Percentiles rank a stretch among this genome's conserved stretches.
These are phyloP conservation scores for Cladosporium austrohemisphaericum DNA, from an alignment of 2,329 filamentous ascomycete species.

Conservation along the genomic window DNA sequence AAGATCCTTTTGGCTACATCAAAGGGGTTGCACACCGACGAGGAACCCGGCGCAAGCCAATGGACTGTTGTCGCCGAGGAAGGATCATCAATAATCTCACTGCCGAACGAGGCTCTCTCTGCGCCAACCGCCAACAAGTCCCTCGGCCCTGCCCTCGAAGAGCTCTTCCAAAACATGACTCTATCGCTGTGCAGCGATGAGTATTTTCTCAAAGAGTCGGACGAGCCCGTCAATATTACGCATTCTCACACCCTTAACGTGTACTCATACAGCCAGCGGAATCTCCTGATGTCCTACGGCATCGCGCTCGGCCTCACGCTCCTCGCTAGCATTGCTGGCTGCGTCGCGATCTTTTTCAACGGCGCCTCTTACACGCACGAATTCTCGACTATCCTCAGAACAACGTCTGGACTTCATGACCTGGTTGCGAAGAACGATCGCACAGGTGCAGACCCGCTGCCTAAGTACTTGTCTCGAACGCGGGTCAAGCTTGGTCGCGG, in stretches of 20 bases:
- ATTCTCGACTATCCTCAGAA: constrained; percentile 23
- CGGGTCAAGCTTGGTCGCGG: background rate
- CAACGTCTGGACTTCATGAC: background rate
- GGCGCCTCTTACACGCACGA: constrained; percentile 18
- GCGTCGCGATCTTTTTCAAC: constrained; percentile 11
- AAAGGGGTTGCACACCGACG: no score
- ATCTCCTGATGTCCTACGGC: constrained; percentile 21
- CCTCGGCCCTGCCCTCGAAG: constrained; percentile 5
- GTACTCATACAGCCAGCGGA: constrained; percentile 18
- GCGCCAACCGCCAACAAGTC: constrained; percentile 4
- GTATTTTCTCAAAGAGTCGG: constrained; percentile 1
- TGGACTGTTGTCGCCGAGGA: background rate
- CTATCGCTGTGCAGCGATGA: constrained; percentile 18
- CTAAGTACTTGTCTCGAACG: constrained; percentile 1
- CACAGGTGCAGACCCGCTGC: constrained; percentile 6
- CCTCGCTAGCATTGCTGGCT: constrained; percentile 14
- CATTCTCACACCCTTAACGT: constrained; percentile 16
- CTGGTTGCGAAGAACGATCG: constrained; percentile 2
- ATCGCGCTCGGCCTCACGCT: constrained; percentile 16
- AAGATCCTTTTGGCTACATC: background rate
- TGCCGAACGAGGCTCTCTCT: background rate
- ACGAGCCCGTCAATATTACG: constrained; percentile 9
- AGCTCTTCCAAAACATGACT: constrained; percentile 22
- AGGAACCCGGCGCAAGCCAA: background rate
- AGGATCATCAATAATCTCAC: background rate